phyloP scores from a whole-genome alignment of 2,329 filamentous ascomycete species.

The Thelonectria blattea region DNA sequence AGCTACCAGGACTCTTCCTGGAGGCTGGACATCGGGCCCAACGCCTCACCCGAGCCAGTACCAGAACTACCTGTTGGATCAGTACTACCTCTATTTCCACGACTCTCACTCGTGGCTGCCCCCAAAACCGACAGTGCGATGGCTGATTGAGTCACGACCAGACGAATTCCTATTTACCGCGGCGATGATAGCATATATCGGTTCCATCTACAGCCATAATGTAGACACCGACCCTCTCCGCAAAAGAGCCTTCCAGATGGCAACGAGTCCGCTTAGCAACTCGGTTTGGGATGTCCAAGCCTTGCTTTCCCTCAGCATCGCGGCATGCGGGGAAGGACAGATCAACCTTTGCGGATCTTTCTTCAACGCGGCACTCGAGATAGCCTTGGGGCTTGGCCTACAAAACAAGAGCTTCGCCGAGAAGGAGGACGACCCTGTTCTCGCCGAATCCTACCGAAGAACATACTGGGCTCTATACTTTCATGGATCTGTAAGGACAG shows the following conservation, averaged over 20 bases:
- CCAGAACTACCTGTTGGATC: slow-evolving; percentile 21
- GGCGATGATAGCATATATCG: slow-evolving; percentile 29
- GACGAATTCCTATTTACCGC: slow-evolving; percentile 17
- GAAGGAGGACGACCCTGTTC: slow-evolving; percentile 15
- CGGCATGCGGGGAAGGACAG: slow-evolving; percentile 24
- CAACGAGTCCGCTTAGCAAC: slow-evolving; percentile 10
- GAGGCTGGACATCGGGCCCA: slow-evolving; percentile 17
- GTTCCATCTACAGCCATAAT: slow-evolving; percentile 26
- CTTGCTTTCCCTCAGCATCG: slow-evolving; percentile 28
- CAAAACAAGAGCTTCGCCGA: slow-evolving; percentile 30
- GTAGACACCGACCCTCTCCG: slow-evolving; percentile 19
- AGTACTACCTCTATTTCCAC: slow-evolving; percentile 36
- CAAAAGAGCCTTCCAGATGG: slow-evolving; percentile 25
- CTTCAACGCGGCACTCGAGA: slow-evolving; percentile 21
- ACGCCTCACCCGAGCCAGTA: neutral
- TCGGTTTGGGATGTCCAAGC: slow-evolving; percentile 35
- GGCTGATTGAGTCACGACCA: slow-evolving; percentile 9
- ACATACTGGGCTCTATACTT: slow-evolving; percentile 36
- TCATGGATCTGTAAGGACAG: slow-evolving; percentile 28
- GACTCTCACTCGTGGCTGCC: slow-evolving; percentile 33
- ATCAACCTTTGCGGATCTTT: neutral
- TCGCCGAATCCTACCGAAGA: slow-evolving; percentile 35
- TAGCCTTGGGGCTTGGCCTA: slow-evolving; percentile 28
- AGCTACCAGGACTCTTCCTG: slow-evolving; percentile 7
- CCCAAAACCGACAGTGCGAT: slow-evolving; percentile 23